Conservation (phyloP, 768 basidiomycete genomes). For the Rhizopogon sp. region DNA sequence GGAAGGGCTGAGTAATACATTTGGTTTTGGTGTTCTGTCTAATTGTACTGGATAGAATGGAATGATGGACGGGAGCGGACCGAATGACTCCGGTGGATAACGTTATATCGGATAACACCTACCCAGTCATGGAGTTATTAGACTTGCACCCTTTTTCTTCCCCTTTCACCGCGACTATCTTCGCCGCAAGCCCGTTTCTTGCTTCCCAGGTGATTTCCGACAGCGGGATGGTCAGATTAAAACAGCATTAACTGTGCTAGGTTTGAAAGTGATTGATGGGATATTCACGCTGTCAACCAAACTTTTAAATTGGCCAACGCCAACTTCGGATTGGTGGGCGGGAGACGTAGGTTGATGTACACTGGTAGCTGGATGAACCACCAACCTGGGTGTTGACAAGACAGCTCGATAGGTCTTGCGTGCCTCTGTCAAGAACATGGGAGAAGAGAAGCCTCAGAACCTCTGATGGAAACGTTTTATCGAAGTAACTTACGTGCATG, state of each 20-base stretch:
- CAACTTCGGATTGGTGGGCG: neutral
- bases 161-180: conserved; percentile 12
- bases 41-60: neutral
- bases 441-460: neutral
- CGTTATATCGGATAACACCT: too few relatives aligned
- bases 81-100: too few relatives aligned
- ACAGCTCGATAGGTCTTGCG: conserved; percentile 77
- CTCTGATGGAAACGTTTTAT: neutral
- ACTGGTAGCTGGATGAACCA: conserved; percentile 37
- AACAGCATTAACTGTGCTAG: neutral
- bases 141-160: conserved; percentile 13
- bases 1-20: neutral
- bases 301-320: neutral
- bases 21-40: too few relatives aligned
- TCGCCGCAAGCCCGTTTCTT: conserved; percentile 18
- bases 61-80: neutral
- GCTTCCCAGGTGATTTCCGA: neutral
- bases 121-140: neutral
- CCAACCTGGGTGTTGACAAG: conserved; percentile 65
- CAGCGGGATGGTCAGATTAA: neutral
- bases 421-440: conserved; percentile 48
- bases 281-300: neutral
- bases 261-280: neutral
- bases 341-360: neutral
- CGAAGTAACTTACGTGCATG: conserved; percentile 60